Evolutionary conservation across 306 rosid genomes (phyloP).

Genomic region (Quercus cerris): DNA sequence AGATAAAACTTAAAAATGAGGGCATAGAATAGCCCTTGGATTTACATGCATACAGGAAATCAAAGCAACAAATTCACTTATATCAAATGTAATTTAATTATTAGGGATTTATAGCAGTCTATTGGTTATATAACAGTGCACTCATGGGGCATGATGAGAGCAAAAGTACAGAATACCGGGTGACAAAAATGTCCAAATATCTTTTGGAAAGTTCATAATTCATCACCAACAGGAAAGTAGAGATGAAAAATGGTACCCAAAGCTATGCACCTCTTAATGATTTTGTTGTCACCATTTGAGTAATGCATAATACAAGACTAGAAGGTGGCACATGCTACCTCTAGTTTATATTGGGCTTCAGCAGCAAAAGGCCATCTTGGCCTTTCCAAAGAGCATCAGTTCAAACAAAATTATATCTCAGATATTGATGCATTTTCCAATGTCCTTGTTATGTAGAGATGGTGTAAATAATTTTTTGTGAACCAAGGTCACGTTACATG

Average conservation of each 20-base stretch:
- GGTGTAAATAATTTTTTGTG: too few species aligned
- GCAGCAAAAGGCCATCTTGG: neutral
- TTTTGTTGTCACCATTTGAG: neutral
- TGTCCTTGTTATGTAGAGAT: too few species aligned
- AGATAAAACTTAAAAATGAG: neutral
- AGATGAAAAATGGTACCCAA: neutral
- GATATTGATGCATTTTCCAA: too few species aligned
- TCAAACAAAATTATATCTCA: neutral
- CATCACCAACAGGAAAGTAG: neutral
- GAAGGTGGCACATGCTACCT: neutral
- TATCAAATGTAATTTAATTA: too few species aligned
- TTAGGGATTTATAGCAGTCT: too few species aligned
- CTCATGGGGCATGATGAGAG: too few species aligned
- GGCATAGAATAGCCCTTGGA: neutral
- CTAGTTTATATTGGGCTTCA: constrained; percentile 2
- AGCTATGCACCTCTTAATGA: neutral
- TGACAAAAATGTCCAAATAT: neutral
- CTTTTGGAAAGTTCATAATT: neutral
- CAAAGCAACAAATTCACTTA: too few species aligned
- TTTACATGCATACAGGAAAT: too few species aligned
- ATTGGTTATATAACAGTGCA: too few species aligned
- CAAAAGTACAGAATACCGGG: neutral
- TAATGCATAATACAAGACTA: neutral
- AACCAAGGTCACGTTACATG: too few species aligned
- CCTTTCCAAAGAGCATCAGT: neutral